Conservation (phyloP, 352 stramenopile species). For the Phytophthora boehmeriae region DNA sequence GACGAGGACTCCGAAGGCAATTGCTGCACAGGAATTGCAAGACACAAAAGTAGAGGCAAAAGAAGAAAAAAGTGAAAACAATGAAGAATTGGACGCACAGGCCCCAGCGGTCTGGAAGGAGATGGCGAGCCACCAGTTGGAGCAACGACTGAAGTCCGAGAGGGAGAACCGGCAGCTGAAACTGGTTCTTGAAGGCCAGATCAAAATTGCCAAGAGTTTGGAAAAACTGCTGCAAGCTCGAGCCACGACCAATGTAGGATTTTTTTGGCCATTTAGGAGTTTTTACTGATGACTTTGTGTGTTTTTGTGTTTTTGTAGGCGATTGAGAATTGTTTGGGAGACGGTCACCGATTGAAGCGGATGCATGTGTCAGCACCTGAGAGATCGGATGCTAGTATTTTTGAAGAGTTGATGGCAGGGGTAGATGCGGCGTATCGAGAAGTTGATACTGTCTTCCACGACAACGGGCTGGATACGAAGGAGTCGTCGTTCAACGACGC, state of each 20-base stretch:
- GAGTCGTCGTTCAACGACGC: slow-evolving; percentile 46
- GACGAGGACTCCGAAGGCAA: not conserved
- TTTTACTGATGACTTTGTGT: slow-evolving; percentile 6
- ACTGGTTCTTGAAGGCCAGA: slow-evolving; percentile 60
- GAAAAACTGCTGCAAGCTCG: slow-evolving; percentile 51
- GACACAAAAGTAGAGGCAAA: not conserved
- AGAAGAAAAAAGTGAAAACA: not conserved
- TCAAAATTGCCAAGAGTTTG: slow-evolving; percentile 72
- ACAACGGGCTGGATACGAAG: slow-evolving; percentile 36
- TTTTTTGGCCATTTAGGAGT: not conserved
- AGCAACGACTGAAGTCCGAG: slow-evolving; percentile 55
- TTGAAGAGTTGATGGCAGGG: slow-evolving; percentile 43
- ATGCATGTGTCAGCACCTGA: slow-evolving; percentile 32
- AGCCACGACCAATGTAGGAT: slow-evolving; percentile 39
- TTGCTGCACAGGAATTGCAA: not conserved
- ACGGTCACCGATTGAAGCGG: slow-evolving; percentile 24
- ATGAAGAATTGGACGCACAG: slow-evolving; percentile 8
- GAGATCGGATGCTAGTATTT: slow-evolving; percentile 38
- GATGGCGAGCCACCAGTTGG: slow-evolving; percentile 51
- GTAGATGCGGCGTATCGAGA: slow-evolving; percentile 46
- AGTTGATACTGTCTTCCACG: slow-evolving; percentile 44
- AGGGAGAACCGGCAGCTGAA: slow-evolving; percentile 67
- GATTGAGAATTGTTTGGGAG: slow-evolving; percentile 33
- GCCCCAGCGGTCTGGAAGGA: slow-evolving; percentile 44
- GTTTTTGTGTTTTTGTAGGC: slow-evolving; percentile 18